Conservation (phyloP, 306 rosid genomes). For the Prunus mume region DNA sequence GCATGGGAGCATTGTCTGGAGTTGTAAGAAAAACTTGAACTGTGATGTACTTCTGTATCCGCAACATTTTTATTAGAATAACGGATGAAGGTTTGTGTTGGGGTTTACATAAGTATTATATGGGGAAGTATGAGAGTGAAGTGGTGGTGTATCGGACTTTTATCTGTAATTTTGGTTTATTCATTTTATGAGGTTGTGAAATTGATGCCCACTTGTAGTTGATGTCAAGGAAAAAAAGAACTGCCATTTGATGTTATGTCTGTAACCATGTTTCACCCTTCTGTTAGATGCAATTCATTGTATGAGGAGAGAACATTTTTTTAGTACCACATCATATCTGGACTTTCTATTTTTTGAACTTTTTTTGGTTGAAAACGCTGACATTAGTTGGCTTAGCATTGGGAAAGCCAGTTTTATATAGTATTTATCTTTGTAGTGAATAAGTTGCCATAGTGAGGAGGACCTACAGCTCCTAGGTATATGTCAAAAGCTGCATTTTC, state of each 20-base stretch:
- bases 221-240: not conserved
- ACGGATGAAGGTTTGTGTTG: not conserved
- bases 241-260: not conserved
- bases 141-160: not conserved
- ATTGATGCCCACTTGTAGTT: not conserved
- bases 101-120: not conserved
- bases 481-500: not conserved
- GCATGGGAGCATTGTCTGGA: not conserved
- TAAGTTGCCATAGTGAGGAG: not conserved
- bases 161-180: not conserved
- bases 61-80: not conserved
- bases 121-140: not conserved
- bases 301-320: not conserved
- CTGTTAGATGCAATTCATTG: not conserved
- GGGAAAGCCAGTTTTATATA: not conserved
- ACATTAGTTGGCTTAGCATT: not conserved
- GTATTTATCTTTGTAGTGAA: not conserved
- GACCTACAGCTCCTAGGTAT: not conserved
- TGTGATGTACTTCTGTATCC: not conserved
- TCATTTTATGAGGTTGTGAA: not conserved
- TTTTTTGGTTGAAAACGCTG: not conserved
- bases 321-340: not conserved
- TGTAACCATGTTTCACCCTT: not conserved
- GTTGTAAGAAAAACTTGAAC: not conserved
- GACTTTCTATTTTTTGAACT: not conserved